phyloP scores from a whole-genome alignment of 305 asterid species.

The Fraxinus greggii region DNA sequence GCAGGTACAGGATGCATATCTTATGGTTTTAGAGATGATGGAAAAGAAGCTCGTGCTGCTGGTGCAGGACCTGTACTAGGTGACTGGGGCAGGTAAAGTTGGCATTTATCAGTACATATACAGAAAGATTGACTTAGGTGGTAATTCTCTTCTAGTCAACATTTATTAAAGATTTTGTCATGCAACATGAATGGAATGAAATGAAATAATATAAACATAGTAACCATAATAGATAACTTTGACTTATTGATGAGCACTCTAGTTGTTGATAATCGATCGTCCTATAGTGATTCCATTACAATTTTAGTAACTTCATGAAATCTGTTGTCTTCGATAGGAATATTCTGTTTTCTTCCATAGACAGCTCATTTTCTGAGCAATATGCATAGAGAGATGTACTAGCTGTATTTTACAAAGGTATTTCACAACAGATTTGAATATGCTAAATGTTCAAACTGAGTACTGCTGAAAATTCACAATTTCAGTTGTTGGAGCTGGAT shows the following conservation, averaged over 20 bases:
- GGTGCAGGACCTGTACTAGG: slow-evolving; percentile 97
- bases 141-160: neutral
- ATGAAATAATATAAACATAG: neutral
- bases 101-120: slow-evolving; percentile 21
- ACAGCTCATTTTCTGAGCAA: slow-evolving; percentile 1
- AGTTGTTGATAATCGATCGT: neutral
- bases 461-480: slow-evolving; percentile 7
- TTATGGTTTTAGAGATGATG: slow-evolving; percentile 88
- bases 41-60: slow-evolving; percentile 86
- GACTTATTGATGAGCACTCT: neutral
- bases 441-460: slow-evolving; percentile 6
- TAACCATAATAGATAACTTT: neutral
- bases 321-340: slow-evolving; percentile 10
- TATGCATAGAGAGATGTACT: slow-evolving; percentile 6
- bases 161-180: neutral
- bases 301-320: neutral
- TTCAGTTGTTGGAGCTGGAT: slow-evolving; percentile 9
- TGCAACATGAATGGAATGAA: slow-evolving; percentile 1
- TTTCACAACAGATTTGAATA: neutral
- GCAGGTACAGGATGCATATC: slow-evolving; percentile 96
- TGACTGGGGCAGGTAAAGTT: slow-evolving; percentile 95
- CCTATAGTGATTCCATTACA: neutral
- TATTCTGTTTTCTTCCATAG: slow-evolving; percentile 13
- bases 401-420: neutral
- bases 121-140: neutral